Evolutionary conservation across 768 basidiomycete genomes (phyloP).

Genomic region (Pluteus cervinus): DNA sequence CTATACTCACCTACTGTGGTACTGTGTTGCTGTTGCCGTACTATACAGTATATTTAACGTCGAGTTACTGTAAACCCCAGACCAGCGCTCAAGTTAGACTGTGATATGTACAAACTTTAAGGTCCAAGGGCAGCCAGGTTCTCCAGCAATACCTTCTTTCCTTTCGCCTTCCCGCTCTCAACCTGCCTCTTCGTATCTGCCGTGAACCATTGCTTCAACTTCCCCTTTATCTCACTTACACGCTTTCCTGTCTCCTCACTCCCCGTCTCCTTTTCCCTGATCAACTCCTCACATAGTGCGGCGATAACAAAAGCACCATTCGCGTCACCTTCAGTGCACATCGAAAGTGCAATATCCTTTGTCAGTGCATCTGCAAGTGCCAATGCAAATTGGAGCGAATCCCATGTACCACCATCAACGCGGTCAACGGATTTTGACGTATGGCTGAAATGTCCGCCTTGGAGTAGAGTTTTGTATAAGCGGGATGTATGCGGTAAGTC

Average conservation of each 20-base stretch:
- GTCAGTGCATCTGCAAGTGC: slow-evolving; percentile 52
- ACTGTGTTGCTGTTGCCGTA: too few species aligned
- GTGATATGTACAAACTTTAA: too few species aligned
- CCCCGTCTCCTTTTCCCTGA: slow-evolving; percentile 28
- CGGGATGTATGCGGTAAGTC: slow-evolving; percentile 80
- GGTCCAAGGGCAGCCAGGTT: too few species aligned
- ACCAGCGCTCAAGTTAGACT: too few species aligned
- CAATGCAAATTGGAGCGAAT: slow-evolving; percentile 52
- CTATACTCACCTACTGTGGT: too few species aligned
- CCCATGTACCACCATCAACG: slow-evolving; percentile 40
- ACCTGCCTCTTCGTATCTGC: slow-evolving; percentile 39
- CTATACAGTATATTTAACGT: too few species aligned
- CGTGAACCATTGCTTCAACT: slow-evolving; percentile 55
- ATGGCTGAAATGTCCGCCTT: slow-evolving; percentile 85
- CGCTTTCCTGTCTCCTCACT: slow-evolving; percentile 29
- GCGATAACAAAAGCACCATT: slow-evolving; percentile 74
- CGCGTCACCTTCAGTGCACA: slow-evolving; percentile 49
- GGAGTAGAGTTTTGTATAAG: slow-evolving; percentile 83
- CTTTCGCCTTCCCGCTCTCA: slow-evolving; percentile 55
- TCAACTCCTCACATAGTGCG: slow-evolving; percentile 60
- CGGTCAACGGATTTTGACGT: slow-evolving; percentile 47
- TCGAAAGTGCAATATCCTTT: slow-evolving; percentile 40
- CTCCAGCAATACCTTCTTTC: slow-evolving; percentile 64
- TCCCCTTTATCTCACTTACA: too few species aligned
- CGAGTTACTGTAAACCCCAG: too few species aligned